phyloP scores from a whole-genome alignment of 2,329 filamentous ascomycete species.

The Aspergillus sp. region DNA sequence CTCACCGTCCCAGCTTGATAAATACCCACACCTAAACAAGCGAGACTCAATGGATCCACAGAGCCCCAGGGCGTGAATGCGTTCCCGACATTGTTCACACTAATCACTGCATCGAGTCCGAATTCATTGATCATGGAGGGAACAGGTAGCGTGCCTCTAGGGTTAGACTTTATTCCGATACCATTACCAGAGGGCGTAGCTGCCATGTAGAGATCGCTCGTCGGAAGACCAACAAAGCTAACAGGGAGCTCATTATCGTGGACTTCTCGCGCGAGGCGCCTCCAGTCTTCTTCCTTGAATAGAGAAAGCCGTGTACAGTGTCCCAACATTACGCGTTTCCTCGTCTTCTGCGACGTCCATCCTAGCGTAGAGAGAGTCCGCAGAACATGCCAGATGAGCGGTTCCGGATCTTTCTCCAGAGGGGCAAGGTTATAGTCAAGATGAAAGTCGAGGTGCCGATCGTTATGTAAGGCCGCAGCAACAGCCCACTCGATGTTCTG shows the following conservation, averaged over 20 bases:
- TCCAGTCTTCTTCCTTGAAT: conserved; percentile 53
- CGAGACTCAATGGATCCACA: conserved; percentile 64
- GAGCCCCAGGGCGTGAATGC: conserved; percentile 71
- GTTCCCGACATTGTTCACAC: conserved; percentile 72
- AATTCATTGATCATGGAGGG: conserved; percentile 60
- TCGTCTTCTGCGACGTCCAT: conserved; percentile 49
- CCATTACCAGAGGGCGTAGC: conserved; percentile 28
- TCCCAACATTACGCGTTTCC: conserved; percentile 59
- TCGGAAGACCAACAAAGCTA: conserved; percentile 68
- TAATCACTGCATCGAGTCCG: conserved; percentile 59
- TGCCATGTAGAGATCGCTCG: conserved; percentile 73
- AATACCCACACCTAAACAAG: conserved; percentile 62
- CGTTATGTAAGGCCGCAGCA: conserved; percentile 49
- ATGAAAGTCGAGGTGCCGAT: conserved; percentile 67
- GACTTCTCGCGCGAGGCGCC: conserved; percentile 49
- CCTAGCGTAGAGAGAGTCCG: conserved; percentile 47
- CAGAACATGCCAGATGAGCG: conserved; percentile 58
- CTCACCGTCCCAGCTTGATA: conserved; percentile 65
- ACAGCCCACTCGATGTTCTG: conserved; percentile 66
- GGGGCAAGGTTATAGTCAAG: conserved; percentile 67
- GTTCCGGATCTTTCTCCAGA: conserved; percentile 46
- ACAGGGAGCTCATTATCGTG: conserved; percentile 54
- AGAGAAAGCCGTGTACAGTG: conserved; percentile 68
- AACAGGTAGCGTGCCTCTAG: conserved; percentile 63
- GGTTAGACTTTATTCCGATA: conserved; percentile 21